A percentile compares a stretch with the other conserved stretches of the same genome.
Evolutionary conservation across 805 yeast species (phyloP).

Genomic region (Candida vartiovaarae): DNA sequence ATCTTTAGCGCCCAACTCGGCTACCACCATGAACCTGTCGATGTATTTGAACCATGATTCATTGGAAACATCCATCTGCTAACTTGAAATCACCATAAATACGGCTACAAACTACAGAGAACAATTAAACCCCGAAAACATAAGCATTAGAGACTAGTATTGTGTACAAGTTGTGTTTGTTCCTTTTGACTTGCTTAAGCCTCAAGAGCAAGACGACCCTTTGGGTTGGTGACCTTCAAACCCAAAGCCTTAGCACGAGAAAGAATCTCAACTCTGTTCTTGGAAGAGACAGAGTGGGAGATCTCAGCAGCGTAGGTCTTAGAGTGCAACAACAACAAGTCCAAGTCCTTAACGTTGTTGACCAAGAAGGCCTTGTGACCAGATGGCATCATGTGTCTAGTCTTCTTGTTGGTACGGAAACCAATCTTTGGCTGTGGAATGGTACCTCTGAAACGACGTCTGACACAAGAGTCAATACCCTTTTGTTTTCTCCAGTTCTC

Average conservation of each 20-base stretch:
- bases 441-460: constrained; percentile 99
- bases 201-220: constrained; percentile 97
- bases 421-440: constrained; percentile 99
- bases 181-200: constrained; percentile 50
- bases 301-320: constrained; percentile 99
- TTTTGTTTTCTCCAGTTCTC: constrained; percentile 99
- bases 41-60: not conserved
- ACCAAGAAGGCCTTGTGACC: constrained; percentile 98
- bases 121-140: constrained; percentile 12
- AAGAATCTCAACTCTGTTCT: constrained; percentile 94
- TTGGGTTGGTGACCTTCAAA: constrained; percentile 98
- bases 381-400: constrained; percentile 91
- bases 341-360: constrained; percentile 88
- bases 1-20: too few relatives aligned
- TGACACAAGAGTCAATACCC: constrained; percentile 99
- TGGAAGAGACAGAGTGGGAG: constrained; percentile 97
- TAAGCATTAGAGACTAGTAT: constrained; percentile 20
- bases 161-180: constrained; percentile 14
- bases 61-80: not conserved
- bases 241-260: constrained; percentile 98
- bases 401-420: constrained; percentile 99
- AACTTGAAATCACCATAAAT: not conserved
- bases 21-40: not conserved
- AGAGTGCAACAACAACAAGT: constrained; percentile 93
- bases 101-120: not conserved